Evolutionary conservation across 2,329 filamentous ascomycete species (phyloP).

Genomic region (Mycosphaerelloides madeirae): DNA sequence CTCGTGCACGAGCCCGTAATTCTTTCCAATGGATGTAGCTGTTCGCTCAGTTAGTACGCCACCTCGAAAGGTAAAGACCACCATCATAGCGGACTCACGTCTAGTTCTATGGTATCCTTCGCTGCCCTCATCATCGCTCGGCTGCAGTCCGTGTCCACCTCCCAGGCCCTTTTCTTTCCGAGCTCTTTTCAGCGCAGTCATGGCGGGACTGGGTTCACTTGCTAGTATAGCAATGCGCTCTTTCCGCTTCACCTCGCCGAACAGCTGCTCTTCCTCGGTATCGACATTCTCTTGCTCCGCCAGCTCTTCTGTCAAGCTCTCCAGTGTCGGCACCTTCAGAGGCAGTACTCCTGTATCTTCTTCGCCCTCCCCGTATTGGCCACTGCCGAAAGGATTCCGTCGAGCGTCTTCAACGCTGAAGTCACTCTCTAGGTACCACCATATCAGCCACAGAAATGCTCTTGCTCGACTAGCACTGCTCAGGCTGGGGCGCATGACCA

Average conservation of each 20-base stretch:
- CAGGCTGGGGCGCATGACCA: slow-evolving; percentile 84
- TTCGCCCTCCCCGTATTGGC: slow-evolving; percentile 41
- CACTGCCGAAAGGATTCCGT: slow-evolving; percentile 80
- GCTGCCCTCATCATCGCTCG: slow-evolving; percentile 30
- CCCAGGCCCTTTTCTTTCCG: slow-evolving; percentile 43
- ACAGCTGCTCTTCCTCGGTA: slow-evolving; percentile 62
- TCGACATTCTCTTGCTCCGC: slow-evolving; percentile 69
- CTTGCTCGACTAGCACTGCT: slow-evolving; percentile 77
- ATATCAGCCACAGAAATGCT: slow-evolving; percentile 96
- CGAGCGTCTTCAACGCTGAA: slow-evolving; percentile 83
- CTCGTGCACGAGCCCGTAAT: slow-evolving; percentile 18
- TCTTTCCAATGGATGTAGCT: slow-evolving; percentile 17
- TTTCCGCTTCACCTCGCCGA: slow-evolving; percentile 67
- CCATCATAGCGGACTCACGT: slow-evolving; percentile 12
- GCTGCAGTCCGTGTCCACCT: slow-evolving; percentile 19
- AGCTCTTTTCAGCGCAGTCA: slow-evolving; percentile 48
- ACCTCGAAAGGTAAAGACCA: slow-evolving; percentile 1
- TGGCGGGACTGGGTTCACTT: slow-evolving; percentile 66
- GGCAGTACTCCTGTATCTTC: slow-evolving; percentile 42
- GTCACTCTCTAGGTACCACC: slow-evolving; percentile 97
- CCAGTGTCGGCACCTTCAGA: slow-evolving; percentile 60
- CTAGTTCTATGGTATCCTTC: slow-evolving; percentile 23
- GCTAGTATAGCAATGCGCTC: slow-evolving; percentile 69
- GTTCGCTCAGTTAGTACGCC: too few species aligned
- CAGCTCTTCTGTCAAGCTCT: slow-evolving; percentile 61